Conservation (phyloP, 2,329 filamentous ascomycete genomes). For the Scedosporium aurantiacum region DNA sequence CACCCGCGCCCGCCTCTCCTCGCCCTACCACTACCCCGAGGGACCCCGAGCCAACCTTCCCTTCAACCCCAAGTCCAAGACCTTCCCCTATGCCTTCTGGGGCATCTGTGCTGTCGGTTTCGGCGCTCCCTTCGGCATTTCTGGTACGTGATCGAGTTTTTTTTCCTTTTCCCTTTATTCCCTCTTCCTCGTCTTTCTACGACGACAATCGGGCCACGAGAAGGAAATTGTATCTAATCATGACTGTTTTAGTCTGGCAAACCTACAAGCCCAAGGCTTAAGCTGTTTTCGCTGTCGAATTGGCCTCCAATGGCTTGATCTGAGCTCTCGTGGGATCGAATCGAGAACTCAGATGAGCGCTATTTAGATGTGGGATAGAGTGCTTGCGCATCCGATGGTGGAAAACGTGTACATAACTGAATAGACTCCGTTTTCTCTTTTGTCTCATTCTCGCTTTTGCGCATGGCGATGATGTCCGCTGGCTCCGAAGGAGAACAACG, state of each 20-base stretch:
- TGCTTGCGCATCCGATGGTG: constrained; percentile 1
- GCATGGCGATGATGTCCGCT: neutral
- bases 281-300: neutral
- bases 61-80: constrained; percentile 88
- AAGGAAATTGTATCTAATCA: neutral
- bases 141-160: constrained; percentile 34
- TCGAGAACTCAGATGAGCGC: neutral
- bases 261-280: constrained; percentile 24
- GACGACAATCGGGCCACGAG: too few relatives aligned
- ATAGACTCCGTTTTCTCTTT: constrained; percentile 5
- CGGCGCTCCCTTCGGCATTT: constrained; percentile 51
- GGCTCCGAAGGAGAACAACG: neutral
- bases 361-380: constrained; percentile 1
- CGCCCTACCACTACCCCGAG: constrained; percentile 97
- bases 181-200: neutral
- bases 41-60: constrained; percentile 90
- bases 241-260: constrained; percentile 35
- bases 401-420: constrained; percentile 3
- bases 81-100: constrained; percentile 79
- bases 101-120: constrained; percentile 49
- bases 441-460: neutral
- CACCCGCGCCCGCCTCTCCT: constrained; percentile 73
- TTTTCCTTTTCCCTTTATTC: neutral
- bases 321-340: neutral
- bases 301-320: neutral